Percentiles rank a stretch among this genome's conserved stretches.
Evolutionary conservation across 2,329 filamentous ascomycete genomes (phyloP).

Genomic region (Verticillium nubilum): DNA sequence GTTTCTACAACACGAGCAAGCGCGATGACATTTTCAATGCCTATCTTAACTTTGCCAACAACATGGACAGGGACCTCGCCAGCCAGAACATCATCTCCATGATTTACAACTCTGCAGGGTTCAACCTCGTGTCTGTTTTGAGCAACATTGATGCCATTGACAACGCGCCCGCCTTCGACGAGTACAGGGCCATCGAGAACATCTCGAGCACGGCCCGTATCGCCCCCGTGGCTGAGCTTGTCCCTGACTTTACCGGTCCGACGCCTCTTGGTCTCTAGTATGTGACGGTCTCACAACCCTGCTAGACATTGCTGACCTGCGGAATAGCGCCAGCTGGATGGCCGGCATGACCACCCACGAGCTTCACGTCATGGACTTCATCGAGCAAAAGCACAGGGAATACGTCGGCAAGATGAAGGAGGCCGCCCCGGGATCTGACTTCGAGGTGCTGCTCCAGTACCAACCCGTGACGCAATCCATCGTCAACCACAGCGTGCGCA

Average conservation of each 20-base stretch:
- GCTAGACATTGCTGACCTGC: neutral
- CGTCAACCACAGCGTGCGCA: constrained; percentile 13
- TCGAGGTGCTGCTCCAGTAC: constrained; percentile 22
- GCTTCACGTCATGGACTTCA: constrained; percentile 21
- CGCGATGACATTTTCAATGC: constrained; percentile 18
- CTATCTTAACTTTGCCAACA: constrained; percentile 21
- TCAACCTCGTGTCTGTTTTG: constrained; percentile 15
- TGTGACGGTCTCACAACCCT: too few relatives aligned
- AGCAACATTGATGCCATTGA: constrained; percentile 20
- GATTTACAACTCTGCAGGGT: constrained; percentile 12
- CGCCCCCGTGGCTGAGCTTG: constrained; percentile 19
- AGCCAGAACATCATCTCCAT: constrained; percentile 22
- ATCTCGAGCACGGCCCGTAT: constrained; percentile 16
- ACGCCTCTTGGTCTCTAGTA: constrained; percentile 23
- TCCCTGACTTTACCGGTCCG: constrained; percentile 24
- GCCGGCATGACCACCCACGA: constrained; percentile 21
- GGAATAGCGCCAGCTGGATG: constrained; percentile 24
- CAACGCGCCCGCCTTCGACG: constrained; percentile 17
- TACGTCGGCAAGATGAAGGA: constrained; percentile 20
- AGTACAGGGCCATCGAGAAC: constrained; percentile 14
- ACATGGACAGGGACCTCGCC: constrained; percentile 17
- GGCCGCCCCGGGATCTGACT: constrained; percentile 16
- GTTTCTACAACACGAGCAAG: constrained; percentile 16
- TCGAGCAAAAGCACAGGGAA: constrained; percentile 21
- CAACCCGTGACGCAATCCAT: constrained; percentile 25